These are phyloP conservation scores for Bondarzewia mesenterica DNA, from an alignment of 1,284 basidiomycete species.

Conservation along the genomic window DNA sequence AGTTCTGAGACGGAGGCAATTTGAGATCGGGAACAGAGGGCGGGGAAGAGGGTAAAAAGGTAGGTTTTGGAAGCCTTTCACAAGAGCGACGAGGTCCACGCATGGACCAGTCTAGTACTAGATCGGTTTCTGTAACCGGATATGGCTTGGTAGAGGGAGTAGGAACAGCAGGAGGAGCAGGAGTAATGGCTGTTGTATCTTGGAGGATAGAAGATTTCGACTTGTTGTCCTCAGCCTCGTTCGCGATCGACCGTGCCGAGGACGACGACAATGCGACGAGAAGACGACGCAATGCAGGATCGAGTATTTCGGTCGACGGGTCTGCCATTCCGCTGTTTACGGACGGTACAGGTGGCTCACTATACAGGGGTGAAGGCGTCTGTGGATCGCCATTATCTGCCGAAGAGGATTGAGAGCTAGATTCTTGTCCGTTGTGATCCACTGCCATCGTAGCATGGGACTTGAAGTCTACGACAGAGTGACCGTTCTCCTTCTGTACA, in stretches of 20 bases:
- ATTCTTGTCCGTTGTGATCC: conserved; percentile 39
- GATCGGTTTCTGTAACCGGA: background rate
- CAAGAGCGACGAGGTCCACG: conserved; percentile 1
- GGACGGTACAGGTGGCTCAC: conserved; percentile 28
- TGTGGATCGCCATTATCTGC: conserved; percentile 52
- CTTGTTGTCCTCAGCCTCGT: conserved; percentile 6
- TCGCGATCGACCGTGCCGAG: conserved; percentile 26
- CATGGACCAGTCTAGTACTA: conserved; percentile 7
- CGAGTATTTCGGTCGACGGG: conserved; percentile 24
- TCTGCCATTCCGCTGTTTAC: conserved; percentile 18
- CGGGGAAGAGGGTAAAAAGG: background rate
- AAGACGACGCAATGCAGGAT: conserved; percentile 65
- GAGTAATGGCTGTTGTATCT: too few species aligned
- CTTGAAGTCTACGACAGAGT: conserved; percentile 12
- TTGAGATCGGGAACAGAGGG: background rate
- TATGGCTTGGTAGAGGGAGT: conserved; percentile 4
- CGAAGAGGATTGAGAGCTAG: conserved; percentile 59
- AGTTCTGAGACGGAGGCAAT: background rate
- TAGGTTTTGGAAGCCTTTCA: background rate
- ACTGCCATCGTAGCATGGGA: conserved; percentile 13
- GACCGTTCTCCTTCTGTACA: conserved; percentile 12
- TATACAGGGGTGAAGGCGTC: conserved; percentile 55
- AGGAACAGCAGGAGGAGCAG: conserved; percentile 8
- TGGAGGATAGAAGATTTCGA: background rate
- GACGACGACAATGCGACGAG: conserved; percentile 57